Base-by-base conservation (phyloP, 202 grass and related monocot genomes). In the Elaeis oleifera region DNA sequence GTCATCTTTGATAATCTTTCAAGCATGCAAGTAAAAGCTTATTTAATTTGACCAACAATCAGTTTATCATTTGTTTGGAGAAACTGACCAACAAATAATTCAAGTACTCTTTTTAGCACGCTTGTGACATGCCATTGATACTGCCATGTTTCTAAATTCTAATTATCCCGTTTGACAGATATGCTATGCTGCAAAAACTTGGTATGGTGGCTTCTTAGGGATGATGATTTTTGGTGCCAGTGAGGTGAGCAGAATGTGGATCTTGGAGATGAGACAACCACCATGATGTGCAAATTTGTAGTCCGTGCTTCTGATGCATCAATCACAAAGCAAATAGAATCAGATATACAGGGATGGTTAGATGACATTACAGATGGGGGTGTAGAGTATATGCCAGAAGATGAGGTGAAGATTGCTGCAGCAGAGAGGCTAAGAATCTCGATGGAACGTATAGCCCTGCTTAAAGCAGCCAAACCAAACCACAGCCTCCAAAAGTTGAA, bases 171-270 rank as follows among this genome's bases (percentile, higher is more conserved):
- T 72, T 23, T 31, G 51, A n/a, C 79, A 96, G 88, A 51, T 92
- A 50, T 97, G 94, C 78, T 92, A 92, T 21, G 84, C 88, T 1
- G 85, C 88, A 6, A 97, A 97, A 69, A 97, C 94, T 54, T 97
- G 94, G 94, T 97, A 83, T 84, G 88, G 94, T 48, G 88, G 94
- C 39, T 97, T 97, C 70, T 82, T 97, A 60, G 88, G 94, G 50
- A 88, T 97, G 88, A 97, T 97, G 94, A 89, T 97, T 32, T 97
- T 97, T 55, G 94, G 94, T 15, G 87, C 88, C 58, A 97, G 94
- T 24, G 94, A 97, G 83, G 94, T 97, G 54, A 92, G 88, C 59
- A 67, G 88, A 74, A 97, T n/a, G 88, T 97, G 4, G 94, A 99
- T 65, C 80, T 92, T 49, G 94, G 88, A 21, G 94, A 99, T 13